Conservation (phyloP, 208 protist species). For the Crithidia sp. region DNA sequence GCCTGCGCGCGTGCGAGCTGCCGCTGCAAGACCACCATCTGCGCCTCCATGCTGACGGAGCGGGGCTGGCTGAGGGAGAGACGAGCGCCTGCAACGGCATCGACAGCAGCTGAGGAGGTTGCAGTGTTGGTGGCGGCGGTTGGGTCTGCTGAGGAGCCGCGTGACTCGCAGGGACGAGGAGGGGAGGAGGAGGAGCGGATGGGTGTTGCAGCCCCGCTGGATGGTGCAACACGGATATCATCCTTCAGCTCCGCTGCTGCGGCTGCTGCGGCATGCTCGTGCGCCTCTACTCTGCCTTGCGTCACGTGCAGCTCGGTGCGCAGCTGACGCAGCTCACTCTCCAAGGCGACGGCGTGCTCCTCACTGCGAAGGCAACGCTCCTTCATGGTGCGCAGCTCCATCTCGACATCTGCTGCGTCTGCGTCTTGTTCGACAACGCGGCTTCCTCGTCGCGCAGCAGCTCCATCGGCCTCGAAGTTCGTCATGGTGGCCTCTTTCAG, state of each 20-base stretch:
- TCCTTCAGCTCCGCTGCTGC: neutral
- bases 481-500: slow-evolving; percentile 3
- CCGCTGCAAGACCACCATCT: slow-evolving; percentile 12
- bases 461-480: neutral
- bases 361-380: slow-evolving; percentile 14
- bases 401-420: neutral
- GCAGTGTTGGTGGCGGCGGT: too few relatives aligned
- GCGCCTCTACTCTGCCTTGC: neutral
- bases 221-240: neutral
- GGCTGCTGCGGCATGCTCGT: neutral
- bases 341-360: slow-evolving; percentile 23
- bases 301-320: slow-evolving; percentile 1
- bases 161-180: neutral
- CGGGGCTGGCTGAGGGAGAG: slow-evolving; percentile 6
- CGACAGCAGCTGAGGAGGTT: neutral
- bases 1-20: slow-evolving; percentile 21
- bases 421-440: neutral
- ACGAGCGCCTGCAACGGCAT: neutral
- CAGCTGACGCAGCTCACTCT: slow-evolving; percentile 25
- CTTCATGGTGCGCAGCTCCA: neutral
- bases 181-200: slow-evolving; percentile 2
- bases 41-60: slow-evolving; percentile 15
- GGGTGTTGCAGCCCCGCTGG: slow-evolving; percentile 1
- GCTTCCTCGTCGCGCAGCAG: neutral
- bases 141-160: neutral